Evolutionary conservation across 352 stramenopile genomes (phyloP).

Genomic region (Phytopythium mirpurense): DNA sequence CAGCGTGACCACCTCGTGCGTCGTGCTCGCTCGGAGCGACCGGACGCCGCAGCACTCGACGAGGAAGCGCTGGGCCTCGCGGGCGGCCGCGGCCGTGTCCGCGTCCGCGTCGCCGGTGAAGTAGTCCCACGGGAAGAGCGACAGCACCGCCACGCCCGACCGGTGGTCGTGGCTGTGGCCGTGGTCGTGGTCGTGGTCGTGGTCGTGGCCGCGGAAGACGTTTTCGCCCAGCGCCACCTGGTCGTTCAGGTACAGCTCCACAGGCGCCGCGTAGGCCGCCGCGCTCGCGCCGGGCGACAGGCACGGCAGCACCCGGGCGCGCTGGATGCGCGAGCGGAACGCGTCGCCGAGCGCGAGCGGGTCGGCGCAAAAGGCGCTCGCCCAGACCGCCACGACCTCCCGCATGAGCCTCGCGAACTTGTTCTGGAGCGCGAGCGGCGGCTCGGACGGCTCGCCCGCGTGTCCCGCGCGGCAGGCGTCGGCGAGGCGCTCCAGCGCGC

Average conservation of each 20-base stretch:
- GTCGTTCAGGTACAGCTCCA: constrained; percentile 63
- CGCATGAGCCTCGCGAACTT: constrained; percentile 25
- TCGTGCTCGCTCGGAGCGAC: constrained; percentile 43
- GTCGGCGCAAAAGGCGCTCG: constrained; percentile 9
- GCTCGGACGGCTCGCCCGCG: constrained; percentile 1
- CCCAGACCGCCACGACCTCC: constrained; percentile 21
- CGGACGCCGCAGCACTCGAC: constrained; percentile 37
- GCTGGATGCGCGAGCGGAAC: constrained; percentile 4
- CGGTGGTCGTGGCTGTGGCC: too few relatives aligned
- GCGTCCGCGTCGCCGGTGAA: constrained; percentile 20
- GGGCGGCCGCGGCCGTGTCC: constrained; percentile 9
- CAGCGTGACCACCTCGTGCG: constrained; percentile 46
- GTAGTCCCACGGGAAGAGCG: constrained; percentile 46
- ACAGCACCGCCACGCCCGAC: constrained; percentile 30
- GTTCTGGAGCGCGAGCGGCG: constrained; percentile 8
- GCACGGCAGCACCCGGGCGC: not conserved
- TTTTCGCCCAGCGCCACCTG: constrained; percentile 35
- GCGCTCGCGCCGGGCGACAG: too few relatives aligned
- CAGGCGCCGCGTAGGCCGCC: not conserved
- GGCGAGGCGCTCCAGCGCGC: constrained; percentile 13
- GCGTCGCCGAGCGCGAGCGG: not conserved
- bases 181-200: too few relatives aligned
- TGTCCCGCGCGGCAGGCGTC: constrained; percentile 11
- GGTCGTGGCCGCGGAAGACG: constrained; percentile 23
- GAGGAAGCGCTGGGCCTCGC: constrained; percentile 28